Conservation (phyloP, 1,284 basidiomycete species). For the Earliella scabrosa region DNA sequence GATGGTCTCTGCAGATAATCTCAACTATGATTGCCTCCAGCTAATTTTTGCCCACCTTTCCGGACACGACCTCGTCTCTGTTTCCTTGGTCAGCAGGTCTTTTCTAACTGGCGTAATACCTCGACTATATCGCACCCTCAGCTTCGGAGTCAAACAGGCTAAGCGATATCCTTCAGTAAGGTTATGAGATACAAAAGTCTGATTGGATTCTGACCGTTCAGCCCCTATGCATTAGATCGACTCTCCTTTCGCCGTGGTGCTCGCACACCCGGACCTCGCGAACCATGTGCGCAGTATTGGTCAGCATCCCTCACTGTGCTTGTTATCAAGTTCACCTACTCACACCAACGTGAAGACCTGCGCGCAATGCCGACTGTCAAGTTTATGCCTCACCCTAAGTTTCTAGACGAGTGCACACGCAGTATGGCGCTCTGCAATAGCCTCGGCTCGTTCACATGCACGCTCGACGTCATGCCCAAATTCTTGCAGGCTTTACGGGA, state of each 20-base stretch:
- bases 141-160: conserved; percentile 55
- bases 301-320: conserved; percentile 30
- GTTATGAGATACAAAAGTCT: no score
- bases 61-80: conserved; percentile 57
- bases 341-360: conserved; percentile 46
- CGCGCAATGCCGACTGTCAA: conserved; percentile 45
- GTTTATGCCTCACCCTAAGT: conserved; percentile 44
- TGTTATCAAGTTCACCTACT: neutral
- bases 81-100: conserved; percentile 63
- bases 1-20: conserved; percentile 69
- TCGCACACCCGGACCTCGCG: conserved; percentile 53
- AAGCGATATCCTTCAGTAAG: conserved; percentile 56
- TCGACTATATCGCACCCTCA: conserved; percentile 58
- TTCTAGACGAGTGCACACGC: conserved; percentile 54
- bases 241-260: conserved; percentile 64
- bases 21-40: conserved; percentile 73
- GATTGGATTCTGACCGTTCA: no score
- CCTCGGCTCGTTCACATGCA: conserved; percentile 59
- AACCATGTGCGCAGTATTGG: conserved; percentile 65
- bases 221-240: no score
- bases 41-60: conserved; percentile 58
- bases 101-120: conserved; percentile 67
- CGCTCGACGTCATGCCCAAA: conserved; percentile 47
- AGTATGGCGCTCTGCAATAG: conserved; percentile 55
- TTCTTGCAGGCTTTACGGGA: conserved; percentile 51